Evolutionary conservation across 192 early-diverging fungal species (phyloP).

Genomic region (Linderina pennispora): DNA sequence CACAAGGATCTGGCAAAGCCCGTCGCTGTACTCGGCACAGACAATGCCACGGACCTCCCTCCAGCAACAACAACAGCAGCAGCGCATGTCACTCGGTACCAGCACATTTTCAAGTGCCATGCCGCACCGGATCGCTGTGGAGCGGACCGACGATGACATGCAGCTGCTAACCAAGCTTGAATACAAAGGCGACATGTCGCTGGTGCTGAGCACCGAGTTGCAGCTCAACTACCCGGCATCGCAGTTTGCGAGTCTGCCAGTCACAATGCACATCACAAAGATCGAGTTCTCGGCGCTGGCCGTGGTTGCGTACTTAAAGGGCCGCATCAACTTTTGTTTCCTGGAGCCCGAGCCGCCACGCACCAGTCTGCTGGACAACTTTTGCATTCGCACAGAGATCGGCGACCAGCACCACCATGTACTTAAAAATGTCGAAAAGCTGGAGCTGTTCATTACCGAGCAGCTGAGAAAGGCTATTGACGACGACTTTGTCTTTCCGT

Average conservation of each 20-base stretch:
- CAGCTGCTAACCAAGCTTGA: conserved; percentile 56
- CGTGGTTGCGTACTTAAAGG: conserved; percentile 59
- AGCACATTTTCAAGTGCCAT: background rate
- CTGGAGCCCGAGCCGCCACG: conserved; percentile 48
- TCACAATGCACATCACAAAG: conserved; percentile 60
- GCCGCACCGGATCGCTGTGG: conserved; percentile 8
- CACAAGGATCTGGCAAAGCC: conserved; percentile 8
- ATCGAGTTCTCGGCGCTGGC: conserved; percentile 64
- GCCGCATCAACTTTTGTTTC: conserved; percentile 67
- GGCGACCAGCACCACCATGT: conserved; percentile 49
- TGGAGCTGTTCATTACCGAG: conserved; percentile 72
- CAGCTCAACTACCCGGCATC: conserved; percentile 70
- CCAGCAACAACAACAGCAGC: conserved; percentile 2
- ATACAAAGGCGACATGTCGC: conserved; percentile 71
- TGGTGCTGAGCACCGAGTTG: conserved; percentile 61
- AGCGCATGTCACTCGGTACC: too few species aligned
- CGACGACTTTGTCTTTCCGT: conserved; percentile 73
- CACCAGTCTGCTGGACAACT: conserved; percentile 24
- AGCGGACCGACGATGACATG: conserved; percentile 50
- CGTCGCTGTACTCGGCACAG: background rate
- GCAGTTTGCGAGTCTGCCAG: conserved; percentile 68
- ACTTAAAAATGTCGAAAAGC: conserved; percentile 77
- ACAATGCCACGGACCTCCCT: background rate
- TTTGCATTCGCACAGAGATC: conserved; percentile 35
- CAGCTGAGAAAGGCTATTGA: conserved; percentile 70